Evolutionary conservation across 164 flowering plant genomes (phyloP), one percentile per base, ranked within the genome.

Genomic region (Vitis cinerea): DNA sequence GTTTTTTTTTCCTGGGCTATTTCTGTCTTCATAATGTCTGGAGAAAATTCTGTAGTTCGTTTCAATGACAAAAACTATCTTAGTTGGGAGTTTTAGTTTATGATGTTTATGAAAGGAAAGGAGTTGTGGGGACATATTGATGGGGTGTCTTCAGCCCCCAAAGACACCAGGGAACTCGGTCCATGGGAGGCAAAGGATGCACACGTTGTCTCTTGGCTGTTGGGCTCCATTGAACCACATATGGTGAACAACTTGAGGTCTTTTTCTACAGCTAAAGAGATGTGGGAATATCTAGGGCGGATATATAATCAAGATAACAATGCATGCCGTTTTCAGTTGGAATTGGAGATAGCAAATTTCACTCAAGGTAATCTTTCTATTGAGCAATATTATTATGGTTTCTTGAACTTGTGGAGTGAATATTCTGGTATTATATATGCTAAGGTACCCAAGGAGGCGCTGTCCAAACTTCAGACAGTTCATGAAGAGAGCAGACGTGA

Each of bases 81-180:
- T 17, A 17, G 19, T 17, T 17, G 19, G 19, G 19, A 17, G 19
- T 17, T 17, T 17, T 17, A 69, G 16, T 69, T 60, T 44, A 15
- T 8, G n/a, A 50, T 59, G 48, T 69, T 19, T 60, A 59, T 69
- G 51, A 69, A 69, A 59, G 69, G 72, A 19, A 69, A 69, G 27
- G 72, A 54, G 23, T 52, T 61, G 8, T 69, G 72, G 71, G 23
- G 65, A 14, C 65, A 69, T 37, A 10, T 60, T 14, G 65, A 69
- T 69, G 65, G 57, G 50, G 29, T 52, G 15, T 60, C 27, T 37
- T 51, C 49, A 8, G 57, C 56, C 10, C 72, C 66, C 16, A 51
- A 57, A 50, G 44, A 60, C 13, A 3, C 9, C 9, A 37, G 4
- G 12, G 58, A 16, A 8, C 30, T 51, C 23, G 14, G 50, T 60